Evolutionary conservation across 768 basidiomycete genomes (phyloP).

Genomic region (Leccinum arenicola): DNA sequence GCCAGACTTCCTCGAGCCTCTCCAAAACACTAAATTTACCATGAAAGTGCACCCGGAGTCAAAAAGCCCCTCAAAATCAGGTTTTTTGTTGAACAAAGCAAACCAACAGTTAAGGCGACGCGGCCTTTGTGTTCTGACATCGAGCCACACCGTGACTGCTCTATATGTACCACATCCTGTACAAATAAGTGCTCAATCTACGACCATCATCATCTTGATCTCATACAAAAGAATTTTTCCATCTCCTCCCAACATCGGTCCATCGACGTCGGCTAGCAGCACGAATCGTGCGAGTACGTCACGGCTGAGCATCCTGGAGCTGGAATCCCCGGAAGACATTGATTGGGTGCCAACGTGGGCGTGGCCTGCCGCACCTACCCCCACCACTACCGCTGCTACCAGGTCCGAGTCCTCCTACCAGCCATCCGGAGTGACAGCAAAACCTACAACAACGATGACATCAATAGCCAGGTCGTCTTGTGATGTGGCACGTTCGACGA

Average conservation of each 20-base stretch:
- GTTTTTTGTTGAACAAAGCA: neutral
- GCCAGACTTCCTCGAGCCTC: neutral
- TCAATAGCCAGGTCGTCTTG: neutral
- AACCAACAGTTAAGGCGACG: neutral
- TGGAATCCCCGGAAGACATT: neutral
- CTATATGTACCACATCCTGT: neutral
- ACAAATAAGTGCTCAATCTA: neutral
- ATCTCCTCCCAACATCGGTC: neutral
- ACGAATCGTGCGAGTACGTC: neutral
- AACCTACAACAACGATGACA: neutral
- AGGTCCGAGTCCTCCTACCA: neutral
- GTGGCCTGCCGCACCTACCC: neutral
- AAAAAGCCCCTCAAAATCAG: neutral
- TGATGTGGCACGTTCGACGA: constrained; percentile 1
- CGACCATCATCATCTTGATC: neutral
- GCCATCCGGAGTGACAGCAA: neutral
- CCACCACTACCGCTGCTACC: neutral
- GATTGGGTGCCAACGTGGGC: neutral
- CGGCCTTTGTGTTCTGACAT: neutral
- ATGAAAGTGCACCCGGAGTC: neutral
- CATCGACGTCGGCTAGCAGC: neutral
- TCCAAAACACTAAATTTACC: neutral
- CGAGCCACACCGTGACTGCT: neutral
- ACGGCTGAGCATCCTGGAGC: neutral
- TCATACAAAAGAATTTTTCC: neutral